Conservation (phyloP, 805 yeast species). For the Cyberlindnera lachancei region DNA sequence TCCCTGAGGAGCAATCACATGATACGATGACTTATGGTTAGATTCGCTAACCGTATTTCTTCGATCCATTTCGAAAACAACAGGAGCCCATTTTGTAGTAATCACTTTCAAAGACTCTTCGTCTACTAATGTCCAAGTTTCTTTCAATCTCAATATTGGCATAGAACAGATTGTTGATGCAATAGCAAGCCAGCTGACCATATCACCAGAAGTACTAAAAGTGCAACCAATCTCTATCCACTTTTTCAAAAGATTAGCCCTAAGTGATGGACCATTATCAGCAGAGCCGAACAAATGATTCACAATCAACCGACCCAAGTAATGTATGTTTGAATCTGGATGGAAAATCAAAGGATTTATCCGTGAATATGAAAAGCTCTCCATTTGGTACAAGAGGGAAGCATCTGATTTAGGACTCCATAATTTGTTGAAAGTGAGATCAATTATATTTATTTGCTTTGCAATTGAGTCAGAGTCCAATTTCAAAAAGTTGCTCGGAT, state of each 20-base stretch:
- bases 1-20: slow-evolving; percentile 82
- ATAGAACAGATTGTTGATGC: slow-evolving; percentile 77
- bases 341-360: slow-evolving; percentile 76
- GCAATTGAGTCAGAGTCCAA: slow-evolving; percentile 50
- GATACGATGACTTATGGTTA: slow-evolving; percentile 52
- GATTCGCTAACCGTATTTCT: slow-evolving; percentile 54
- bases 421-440: slow-evolving; percentile 48
- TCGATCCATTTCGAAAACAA: slow-evolving; percentile 80
- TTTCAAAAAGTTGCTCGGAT: slow-evolving; percentile 44
- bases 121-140: slow-evolving; percentile 70
- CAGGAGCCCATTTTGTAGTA: slow-evolving; percentile 86
- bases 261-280: slow-evolving; percentile 28
- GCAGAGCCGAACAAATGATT: slow-evolving; percentile 59
- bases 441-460: slow-evolving; percentile 56
- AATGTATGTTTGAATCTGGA: slow-evolving; percentile 60
- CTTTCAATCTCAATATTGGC: slow-evolving; percentile 66
- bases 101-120: slow-evolving; percentile 50
- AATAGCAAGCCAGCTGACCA: slow-evolving; percentile 91
- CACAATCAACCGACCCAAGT: slow-evolving; percentile 61
- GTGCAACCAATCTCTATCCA: slow-evolving; percentile 83
- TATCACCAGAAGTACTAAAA: slow-evolving; percentile 77
- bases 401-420: slow-evolving; percentile 84
- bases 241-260: slow-evolving; percentile 63
- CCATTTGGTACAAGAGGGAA: slow-evolving; percentile 54
- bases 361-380: slow-evolving; percentile 29